A percentile compares a stretch with the other conserved stretches of the same genome.
phyloP scores from a whole-genome alignment of 805 yeast genomes.

The Saccharomycopsis sp. region DNA sequence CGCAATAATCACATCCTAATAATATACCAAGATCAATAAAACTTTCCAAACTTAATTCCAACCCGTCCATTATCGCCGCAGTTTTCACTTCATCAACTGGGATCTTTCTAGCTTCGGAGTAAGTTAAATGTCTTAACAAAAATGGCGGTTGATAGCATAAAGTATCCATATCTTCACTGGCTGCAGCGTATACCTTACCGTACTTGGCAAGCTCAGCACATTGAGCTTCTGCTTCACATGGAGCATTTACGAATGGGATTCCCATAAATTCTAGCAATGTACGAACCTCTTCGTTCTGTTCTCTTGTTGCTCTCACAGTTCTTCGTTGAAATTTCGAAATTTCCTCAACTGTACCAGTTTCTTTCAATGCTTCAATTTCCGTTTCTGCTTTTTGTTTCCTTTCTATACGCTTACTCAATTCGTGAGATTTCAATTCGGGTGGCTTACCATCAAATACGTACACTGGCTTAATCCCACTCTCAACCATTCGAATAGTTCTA shows the following conservation, averaged over 20 bases:
- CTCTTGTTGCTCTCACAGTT: constrained; percentile 79
- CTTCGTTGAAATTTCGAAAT: constrained; percentile 73
- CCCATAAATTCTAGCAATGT: constrained; percentile 82
- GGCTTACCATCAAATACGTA: constrained; percentile 98
- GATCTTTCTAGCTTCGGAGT: constrained; percentile 87
- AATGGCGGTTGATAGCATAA: constrained; percentile 83
- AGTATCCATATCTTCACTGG: constrained; percentile 98
- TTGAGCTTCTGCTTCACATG: constrained; percentile 98
- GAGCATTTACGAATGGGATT: constrained; percentile 87
- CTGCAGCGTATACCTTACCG: constrained; percentile 95
- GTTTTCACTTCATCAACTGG: constrained; percentile 83
- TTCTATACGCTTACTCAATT: constrained; percentile 75
- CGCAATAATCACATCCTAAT: constrained; percentile 96
- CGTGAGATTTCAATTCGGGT: constrained; percentile 89
- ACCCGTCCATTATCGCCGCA: constrained; percentile 60
- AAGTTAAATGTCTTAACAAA: constrained; percentile 82
- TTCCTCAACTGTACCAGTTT: constrained; percentile 63
- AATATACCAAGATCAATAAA: constrained; percentile 90
- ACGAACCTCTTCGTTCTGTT: constrained; percentile 93
- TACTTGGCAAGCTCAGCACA: constrained; percentile 87
- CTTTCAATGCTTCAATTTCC: constrained; percentile 66
- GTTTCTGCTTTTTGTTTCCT: constrained; percentile 79
- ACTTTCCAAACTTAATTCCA: constrained; percentile 63
- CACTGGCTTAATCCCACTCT: constrained; percentile 91
- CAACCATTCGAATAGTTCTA: constrained; percentile 83